phyloP scores from a whole-genome alignment of 257 asterid genomes.

The Primulina huaijiensis region DNA sequence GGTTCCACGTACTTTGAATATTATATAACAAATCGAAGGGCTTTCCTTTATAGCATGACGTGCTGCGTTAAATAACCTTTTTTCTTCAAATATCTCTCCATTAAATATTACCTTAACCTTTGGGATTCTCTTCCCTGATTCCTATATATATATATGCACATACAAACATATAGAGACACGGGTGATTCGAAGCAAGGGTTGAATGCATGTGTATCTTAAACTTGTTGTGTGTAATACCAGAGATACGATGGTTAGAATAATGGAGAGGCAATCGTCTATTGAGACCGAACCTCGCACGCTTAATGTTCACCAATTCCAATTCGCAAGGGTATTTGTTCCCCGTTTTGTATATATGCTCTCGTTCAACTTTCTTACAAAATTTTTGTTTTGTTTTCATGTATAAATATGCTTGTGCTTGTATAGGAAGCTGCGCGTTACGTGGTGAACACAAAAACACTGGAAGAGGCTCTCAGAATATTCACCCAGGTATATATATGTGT shows the following conservation, averaged over 20 bases:
- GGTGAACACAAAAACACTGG: background rate
- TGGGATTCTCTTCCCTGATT: background rate
- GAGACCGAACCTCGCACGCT: background rate
- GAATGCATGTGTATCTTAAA: too few species aligned
- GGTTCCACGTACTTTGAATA: background rate
- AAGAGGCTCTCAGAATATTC: background rate
- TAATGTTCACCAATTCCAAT: background rate
- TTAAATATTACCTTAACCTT: background rate
- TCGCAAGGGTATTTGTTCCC: background rate
- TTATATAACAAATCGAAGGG: background rate
- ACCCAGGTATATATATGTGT: background rate
- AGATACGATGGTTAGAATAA: background rate
- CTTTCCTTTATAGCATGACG: background rate
- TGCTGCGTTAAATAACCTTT: background rate
- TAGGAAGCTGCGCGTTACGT: background rate
- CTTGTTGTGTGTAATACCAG: too few species aligned
- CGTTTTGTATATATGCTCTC: too few species aligned
- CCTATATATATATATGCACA: background rate
- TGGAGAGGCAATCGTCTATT: background rate
- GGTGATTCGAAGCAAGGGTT: too few species aligned
- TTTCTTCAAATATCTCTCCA: background rate
- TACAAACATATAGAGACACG: too few species aligned
- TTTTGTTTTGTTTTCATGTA: too few species aligned
- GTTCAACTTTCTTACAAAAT: too few species aligned
- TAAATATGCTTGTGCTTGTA: background rate